A percentile compares a stretch with the other conserved stretches of the same genome.
Evolutionary conservation across 805 yeast genomes (phyloP).

Genomic region (Spathaspora boniae): DNA sequence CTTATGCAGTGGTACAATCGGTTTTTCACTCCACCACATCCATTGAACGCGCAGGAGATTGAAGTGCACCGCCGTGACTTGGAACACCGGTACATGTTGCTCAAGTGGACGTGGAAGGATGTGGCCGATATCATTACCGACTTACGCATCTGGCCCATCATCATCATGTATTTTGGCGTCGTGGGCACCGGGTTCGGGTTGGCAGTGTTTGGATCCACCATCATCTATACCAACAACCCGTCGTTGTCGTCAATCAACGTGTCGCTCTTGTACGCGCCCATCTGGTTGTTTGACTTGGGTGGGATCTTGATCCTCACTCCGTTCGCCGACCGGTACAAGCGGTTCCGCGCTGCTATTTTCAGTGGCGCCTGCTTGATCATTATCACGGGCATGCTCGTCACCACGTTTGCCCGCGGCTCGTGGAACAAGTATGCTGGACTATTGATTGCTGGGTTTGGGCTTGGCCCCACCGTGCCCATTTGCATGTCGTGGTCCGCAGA

Average conservation of each 20-base stretch:
- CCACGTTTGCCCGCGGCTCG: constrained; percentile 67
- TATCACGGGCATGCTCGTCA: constrained; percentile 69
- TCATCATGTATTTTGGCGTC: constrained; percentile 88
- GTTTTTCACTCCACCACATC: constrained; percentile 35
- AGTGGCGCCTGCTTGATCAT: constrained; percentile 60
- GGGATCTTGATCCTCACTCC: constrained; percentile 77
- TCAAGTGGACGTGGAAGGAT: constrained; percentile 60
- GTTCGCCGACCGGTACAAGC: constrained; percentile 66
- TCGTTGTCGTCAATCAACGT: constrained; percentile 60
- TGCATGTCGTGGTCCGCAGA: constrained; percentile 82
- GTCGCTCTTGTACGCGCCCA: constrained; percentile 80
- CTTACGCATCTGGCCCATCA: constrained; percentile 70
- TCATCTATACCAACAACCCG: constrained; percentile 65
- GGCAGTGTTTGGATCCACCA: constrained; percentile 80
- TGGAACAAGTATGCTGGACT: constrained; percentile 83
- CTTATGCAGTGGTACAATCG: constrained; percentile 18
- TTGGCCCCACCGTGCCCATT: constrained; percentile 89
- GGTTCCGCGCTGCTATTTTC: constrained; percentile 60
- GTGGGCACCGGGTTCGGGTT: constrained; percentile 89
- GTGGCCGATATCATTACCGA: constrained; percentile 55
- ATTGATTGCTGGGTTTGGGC: constrained; percentile 78
- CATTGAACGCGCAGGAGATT: constrained; percentile 53
- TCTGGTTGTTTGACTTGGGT: constrained; percentile 81
- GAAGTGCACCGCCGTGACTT: constrained; percentile 59
- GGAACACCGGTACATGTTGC: constrained; percentile 44